phyloP scores from a whole-genome alignment of 805 yeast genomes.

The Pichia kluyveri region DNA sequence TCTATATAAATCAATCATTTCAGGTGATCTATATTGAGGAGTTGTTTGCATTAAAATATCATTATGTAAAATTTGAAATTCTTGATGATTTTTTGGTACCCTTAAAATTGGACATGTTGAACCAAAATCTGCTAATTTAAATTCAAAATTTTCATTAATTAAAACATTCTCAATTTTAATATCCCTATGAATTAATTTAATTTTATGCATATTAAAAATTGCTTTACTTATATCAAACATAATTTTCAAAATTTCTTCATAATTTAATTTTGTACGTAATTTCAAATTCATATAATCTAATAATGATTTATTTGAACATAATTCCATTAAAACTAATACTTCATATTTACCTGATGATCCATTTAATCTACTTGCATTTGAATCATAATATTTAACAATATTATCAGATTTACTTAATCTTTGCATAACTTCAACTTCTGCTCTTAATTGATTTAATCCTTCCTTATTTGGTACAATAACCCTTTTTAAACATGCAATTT shows the following conservation, averaged over 20 bases:
- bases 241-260: slow-evolving; percentile 69
- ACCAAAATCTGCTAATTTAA: slow-evolving; percentile 91
- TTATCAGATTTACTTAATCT: slow-evolving; percentile 67
- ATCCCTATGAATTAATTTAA: slow-evolving; percentile 81
- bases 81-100: slow-evolving; percentile 68
- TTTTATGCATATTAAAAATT: slow-evolving; percentile 74
- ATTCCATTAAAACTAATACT: slow-evolving; percentile 87
- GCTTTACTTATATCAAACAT: slow-evolving; percentile 78
- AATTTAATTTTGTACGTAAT: slow-evolving; percentile 67
- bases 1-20: slow-evolving; percentile 84
- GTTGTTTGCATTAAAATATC: slow-evolving; percentile 89
- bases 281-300: slow-evolving; percentile 87
- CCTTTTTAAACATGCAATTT: slow-evolving; percentile 77
- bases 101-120: slow-evolving; percentile 65
- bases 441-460: slow-evolving; percentile 71
- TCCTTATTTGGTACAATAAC: slow-evolving; percentile 92
- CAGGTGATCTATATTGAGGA: slow-evolving; percentile 93
- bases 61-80: slow-evolving; percentile 67
- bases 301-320: slow-evolving; percentile 79
- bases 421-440: slow-evolving; percentile 97
- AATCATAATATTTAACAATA: slow-evolving; percentile 86
- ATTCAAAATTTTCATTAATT: slow-evolving; percentile 58
- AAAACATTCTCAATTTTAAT: slow-evolving; percentile 91
- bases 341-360: slow-evolving; percentile 51
- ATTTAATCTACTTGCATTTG: slow-evolving; percentile 77